Evolutionary conservation across 495 filamentous ascomycete species (phyloP), one percentile per base, ranked within the genome.

Genomic region (Elasticomyces elasticus): DNA sequence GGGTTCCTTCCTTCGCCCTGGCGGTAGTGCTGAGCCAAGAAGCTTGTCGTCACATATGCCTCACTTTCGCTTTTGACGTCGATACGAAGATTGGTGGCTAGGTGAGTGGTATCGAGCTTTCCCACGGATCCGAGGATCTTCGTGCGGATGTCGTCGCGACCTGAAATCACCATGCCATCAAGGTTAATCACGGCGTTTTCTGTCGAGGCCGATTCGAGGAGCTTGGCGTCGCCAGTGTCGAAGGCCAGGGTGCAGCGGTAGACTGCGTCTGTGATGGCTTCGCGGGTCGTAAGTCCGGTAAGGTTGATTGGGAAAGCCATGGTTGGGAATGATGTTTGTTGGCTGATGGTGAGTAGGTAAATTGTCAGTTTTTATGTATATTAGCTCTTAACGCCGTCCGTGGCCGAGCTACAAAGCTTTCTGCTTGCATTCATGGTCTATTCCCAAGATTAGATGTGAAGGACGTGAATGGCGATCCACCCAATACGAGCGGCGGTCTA

Each of bases 21-120:
- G 24, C 53, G 52, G 49, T 55, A 56, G 53, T 63, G 61, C 37
- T 63, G 54, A 23, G 61, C 41, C 30, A 61, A 15, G 13, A 52
- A 47, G 33, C 58, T 43, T 15, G 58, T 53, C 6, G 58, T 61
- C 49, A 63, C 23, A 15, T 26, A 46, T 30, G 61, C 61, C 50
- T 41, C 51, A 24, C 54, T 45, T 13, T 46, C 57, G 43, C 58
- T 58, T 44, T 63, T 51, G 27, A 61, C 26, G 40, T 63, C 53
- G n/a, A 63, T 48, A 10, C 61, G 61, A 26, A 63, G 47, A 42
- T 63, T 63, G 49, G 52, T 61, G 54, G 52, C 53, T 11, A 54
- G 44, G 49, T 63, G 61, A 25, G 43, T 53, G 17, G 61, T 63
- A 52, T 38, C 48, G 30, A 52, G n/a, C 23, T 42, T 22, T 19